phyloP scores from a whole-genome alignment of 805 yeast species.

The Cyberlindnera samutprakarnensis region DNA sequence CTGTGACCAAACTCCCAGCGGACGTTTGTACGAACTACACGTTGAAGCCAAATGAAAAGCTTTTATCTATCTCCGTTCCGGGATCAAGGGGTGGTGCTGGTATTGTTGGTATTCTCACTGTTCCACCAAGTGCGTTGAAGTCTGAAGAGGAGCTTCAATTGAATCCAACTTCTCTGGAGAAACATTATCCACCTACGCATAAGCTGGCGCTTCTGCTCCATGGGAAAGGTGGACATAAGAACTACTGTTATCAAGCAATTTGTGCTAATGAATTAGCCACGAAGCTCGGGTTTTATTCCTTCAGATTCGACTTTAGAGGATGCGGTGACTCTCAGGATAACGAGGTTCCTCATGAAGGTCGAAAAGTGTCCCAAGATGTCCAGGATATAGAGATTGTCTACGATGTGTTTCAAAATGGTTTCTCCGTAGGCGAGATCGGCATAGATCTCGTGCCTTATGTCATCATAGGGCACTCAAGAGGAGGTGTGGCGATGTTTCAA shows the following conservation, averaged over 20 bases:
- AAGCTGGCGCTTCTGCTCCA: constrained; percentile 62
- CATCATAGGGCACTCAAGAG: constrained; percentile 76
- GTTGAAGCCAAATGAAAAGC: constrained; percentile 19
- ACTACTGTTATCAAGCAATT: constrained; percentile 63
- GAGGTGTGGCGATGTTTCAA: constrained; percentile 63
- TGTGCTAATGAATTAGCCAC: constrained; percentile 55
- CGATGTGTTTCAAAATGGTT: constrained; percentile 22
- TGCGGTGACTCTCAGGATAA: constrained; percentile 68
- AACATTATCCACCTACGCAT: constrained; percentile 30
- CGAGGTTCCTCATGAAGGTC: constrained; percentile 31
- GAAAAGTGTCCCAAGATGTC: constrained; percentile 56
- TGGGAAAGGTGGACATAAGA: constrained; percentile 81
- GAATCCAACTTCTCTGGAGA: constrained; percentile 5
- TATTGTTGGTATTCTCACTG: constrained; percentile 29
- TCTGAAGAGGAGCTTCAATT: constrained; percentile 13
- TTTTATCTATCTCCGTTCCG: constrained; percentile 20
- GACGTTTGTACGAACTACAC: constrained; percentile 17
- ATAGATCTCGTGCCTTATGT: constrained; percentile 42
- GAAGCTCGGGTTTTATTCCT: constrained; percentile 52
- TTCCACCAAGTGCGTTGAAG: constrained; percentile 23
- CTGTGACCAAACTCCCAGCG: constrained; percentile 11
- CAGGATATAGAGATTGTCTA: constrained; percentile 53
- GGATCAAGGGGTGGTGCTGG: constrained; percentile 21
- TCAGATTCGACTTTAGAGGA: constrained; percentile 80
- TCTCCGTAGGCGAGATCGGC: constrained; percentile 23